Evolutionary conservation across 1,139 yeast genomes (phyloP).

Genomic region (Taiozyma sp.): DNA sequence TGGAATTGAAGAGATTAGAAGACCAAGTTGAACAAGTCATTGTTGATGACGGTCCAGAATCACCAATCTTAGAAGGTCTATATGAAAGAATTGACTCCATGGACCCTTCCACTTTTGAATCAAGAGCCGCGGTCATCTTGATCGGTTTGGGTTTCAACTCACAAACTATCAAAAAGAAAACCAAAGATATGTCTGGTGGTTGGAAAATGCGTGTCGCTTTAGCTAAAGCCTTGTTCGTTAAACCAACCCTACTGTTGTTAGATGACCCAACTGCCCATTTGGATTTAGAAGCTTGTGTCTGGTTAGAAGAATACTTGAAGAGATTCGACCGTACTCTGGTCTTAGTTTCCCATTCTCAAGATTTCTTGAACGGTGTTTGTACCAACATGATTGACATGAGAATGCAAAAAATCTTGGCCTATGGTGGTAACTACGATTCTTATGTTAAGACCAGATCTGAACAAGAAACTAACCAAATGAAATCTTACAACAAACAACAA

Average conservation of each 20-base stretch:
- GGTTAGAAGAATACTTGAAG: constrained; percentile 98
- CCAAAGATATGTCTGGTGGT: constrained; percentile 99
- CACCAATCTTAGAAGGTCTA: constrained; percentile 75
- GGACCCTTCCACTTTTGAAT: constrained; percentile 95
- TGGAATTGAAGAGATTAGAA: constrained; percentile 86
- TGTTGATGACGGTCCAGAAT: constrained; percentile 91
- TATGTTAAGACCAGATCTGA: constrained; percentile 92
- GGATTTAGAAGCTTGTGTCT: constrained; percentile 99
- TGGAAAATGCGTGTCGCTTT: constrained; percentile 81
- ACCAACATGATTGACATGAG: constrained; percentile 98
- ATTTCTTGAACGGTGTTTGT: constrained; percentile 99
- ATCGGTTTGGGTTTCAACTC: constrained; percentile 97
- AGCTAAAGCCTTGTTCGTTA: constrained; percentile 76
- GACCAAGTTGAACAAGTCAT: constrained; percentile 85
- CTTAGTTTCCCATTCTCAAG: constrained; percentile 96
- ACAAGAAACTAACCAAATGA: constrained; percentile 96
- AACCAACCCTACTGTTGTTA: constrained; percentile 77
- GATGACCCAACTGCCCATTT: constrained; percentile 99
- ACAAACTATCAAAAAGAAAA: constrained; percentile 77
- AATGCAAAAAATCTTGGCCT: constrained; percentile 54
- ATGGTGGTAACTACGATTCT: constrained; percentile 99
- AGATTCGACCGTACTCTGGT: constrained; percentile 90
- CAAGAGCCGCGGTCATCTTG: constrained; percentile 92
- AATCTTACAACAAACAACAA: constrained; percentile 94
- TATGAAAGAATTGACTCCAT: constrained; percentile 93